Percentiles rank a stretch among this genome's conserved stretches.
Evolutionary conservation across 306 rosid species (phyloP).

Genomic region (Fagus crenata): DNA sequence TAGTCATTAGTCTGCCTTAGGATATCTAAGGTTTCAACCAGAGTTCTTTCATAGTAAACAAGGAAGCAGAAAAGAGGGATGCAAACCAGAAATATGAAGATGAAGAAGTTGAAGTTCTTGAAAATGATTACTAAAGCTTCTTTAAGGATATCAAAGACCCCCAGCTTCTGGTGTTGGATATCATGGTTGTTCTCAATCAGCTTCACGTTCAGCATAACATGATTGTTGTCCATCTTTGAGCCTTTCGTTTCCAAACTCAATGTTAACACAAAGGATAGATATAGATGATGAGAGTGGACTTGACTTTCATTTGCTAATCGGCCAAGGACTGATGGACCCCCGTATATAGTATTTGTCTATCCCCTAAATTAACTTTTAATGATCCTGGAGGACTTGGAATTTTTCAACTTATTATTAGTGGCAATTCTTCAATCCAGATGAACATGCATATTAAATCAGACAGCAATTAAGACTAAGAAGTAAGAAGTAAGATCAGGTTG

Average conservation of each 20-base stretch:
- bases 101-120: slow-evolving; percentile 50
- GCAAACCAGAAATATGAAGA: slow-evolving; percentile 44
- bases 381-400: too few species aligned
- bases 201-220: slow-evolving; percentile 33
- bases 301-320: background rate
- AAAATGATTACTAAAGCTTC: slow-evolving; percentile 36
- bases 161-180: slow-evolving; percentile 23
- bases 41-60: slow-evolving; percentile 41
- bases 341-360: too few species aligned
- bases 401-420: too few species aligned
- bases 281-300: background rate
- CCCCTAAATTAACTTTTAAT: too few species aligned
- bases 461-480: too few species aligned
- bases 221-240: slow-evolving; percentile 40
- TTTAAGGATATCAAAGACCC: slow-evolving; percentile 37
- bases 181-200: background rate
- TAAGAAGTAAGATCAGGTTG: too few species aligned
- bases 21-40: slow-evolving; percentile 27
- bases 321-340: background rate
- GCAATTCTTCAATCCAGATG: too few species aligned
- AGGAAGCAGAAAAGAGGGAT: slow-evolving; percentile 51
- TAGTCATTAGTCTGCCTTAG: background rate
- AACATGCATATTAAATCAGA: too few species aligned
- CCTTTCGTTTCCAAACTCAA: slow-evolving; percentile 15
- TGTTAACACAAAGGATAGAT: background rate